Conservation (phyloP, 2,329 filamentous ascomycete species). For the Fusarium brachygibbosum region DNA sequence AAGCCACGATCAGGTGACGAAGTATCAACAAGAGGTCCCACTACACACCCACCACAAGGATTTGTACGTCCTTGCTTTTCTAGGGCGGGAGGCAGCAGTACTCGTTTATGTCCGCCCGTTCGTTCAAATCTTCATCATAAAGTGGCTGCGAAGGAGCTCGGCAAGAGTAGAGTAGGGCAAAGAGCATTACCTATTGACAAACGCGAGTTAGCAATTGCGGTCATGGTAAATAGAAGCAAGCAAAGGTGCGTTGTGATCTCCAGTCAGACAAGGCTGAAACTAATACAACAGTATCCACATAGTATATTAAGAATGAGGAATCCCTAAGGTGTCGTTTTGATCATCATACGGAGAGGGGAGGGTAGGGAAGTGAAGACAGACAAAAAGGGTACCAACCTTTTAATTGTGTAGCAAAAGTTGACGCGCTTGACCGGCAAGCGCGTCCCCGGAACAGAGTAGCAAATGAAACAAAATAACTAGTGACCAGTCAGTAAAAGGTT, state of each 20-base stretch:
- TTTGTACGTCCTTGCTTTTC: slow-evolving; percentile 74
- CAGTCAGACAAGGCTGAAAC: slow-evolving; percentile 79
- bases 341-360: slow-evolving; percentile 66
- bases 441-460: slow-evolving; percentile 7
- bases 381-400: slow-evolving; percentile 62
- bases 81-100: slow-evolving; percentile 61
- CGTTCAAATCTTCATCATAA: slow-evolving; percentile 76
- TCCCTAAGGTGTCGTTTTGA: slow-evolving; percentile 72
- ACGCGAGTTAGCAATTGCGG: slow-evolving; percentile 55
- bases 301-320: slow-evolving; percentile 76
- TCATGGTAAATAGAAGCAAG: slow-evolving; percentile 17
- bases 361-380: slow-evolving; percentile 13
- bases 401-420: slow-evolving; percentile 34
- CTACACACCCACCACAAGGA: slow-evolving; percentile 66
- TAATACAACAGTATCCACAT: slow-evolving; percentile 73
- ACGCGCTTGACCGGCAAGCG: slow-evolving; percentile 13
- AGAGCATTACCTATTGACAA: slow-evolving; percentile 59
- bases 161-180: slow-evolving; percentile 10
- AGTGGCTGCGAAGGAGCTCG: slow-evolving; percentile 46
- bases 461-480: slow-evolving; percentile 22
- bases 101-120: slow-evolving; percentile 78
- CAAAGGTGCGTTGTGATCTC: slow-evolving; percentile 51
- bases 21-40: slow-evolving; percentile 73
- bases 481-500: slow-evolving; percentile 36
- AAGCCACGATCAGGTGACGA: slow-evolving; percentile 72